Evolutionary conservation across 106 monocot genomes (phyloP).

Genomic region (Hemerocallis citrina): DNA sequence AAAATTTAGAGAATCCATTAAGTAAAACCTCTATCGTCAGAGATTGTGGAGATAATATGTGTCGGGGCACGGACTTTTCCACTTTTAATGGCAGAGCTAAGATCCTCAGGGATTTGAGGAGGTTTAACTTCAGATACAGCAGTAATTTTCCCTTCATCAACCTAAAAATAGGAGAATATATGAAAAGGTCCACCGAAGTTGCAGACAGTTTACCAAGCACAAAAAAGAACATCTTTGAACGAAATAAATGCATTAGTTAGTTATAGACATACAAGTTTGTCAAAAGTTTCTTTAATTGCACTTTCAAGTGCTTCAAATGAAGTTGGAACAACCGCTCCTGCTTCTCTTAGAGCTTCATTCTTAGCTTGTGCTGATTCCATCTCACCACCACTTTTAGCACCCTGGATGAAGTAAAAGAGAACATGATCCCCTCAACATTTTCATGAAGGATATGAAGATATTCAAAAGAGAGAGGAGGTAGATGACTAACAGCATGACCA

Average conservation of each 20-base stretch:
- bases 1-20: background rate
- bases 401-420: slow-evolving; percentile 29
- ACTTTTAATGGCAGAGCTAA: slow-evolving; percentile 80
- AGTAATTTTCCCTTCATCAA: slow-evolving; percentile 81
- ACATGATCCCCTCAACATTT: background rate
- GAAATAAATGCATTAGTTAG: background rate
- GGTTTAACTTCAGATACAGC: slow-evolving; percentile 63
- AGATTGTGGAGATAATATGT: slow-evolving; percentile 96
- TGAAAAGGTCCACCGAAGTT: background rate
- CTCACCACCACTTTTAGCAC: slow-evolving; percentile 98
- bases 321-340: slow-evolving; percentile 93
- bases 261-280: slow-evolving; percentile 62
- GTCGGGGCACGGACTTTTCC: slow-evolving; percentile 97
- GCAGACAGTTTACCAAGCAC: background rate
- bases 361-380: slow-evolving; percentile 95
- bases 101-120: slow-evolving; percentile 94
- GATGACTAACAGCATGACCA: slow-evolving; percentile 89
- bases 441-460: background rate
- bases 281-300: slow-evolving; percentile 83
- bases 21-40: slow-evolving; percentile 94
- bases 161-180: slow-evolving; percentile 29
- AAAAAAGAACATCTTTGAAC: background rate
- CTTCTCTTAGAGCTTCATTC: slow-evolving; percentile 83
- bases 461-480: background rate
- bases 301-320: slow-evolving; percentile 89